Evolutionary conservation across 257 asterid genomes (phyloP).

Genomic region (Solanum pennellii): DNA sequence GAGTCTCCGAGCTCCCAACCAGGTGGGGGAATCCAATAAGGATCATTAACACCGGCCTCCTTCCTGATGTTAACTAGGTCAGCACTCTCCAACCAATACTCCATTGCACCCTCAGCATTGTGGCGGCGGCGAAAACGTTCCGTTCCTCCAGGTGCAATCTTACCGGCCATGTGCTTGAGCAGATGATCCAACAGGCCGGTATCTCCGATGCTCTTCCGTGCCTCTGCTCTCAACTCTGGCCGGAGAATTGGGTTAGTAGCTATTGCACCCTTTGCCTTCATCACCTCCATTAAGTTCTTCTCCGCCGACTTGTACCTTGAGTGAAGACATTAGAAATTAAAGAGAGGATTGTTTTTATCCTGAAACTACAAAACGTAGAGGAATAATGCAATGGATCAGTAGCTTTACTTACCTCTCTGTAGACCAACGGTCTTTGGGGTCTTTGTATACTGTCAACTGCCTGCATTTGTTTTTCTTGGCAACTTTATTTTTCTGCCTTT

Average conservation of each 20-base stretch:
- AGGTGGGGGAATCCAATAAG: conserved; percentile 93
- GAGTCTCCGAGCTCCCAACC: conserved; percentile 94
- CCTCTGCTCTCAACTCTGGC: conserved; percentile 83
- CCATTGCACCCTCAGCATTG: conserved; percentile 96
- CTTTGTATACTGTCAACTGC: conserved; percentile 32
- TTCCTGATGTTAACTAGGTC: conserved; percentile 58
- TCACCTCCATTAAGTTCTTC: conserved; percentile 62
- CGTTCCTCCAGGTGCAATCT: conserved; percentile 67
- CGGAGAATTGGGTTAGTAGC: conserved; percentile 59
- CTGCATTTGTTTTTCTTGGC: conserved; percentile 30
- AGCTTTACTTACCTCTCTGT: conserved; percentile 48
- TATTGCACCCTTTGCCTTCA: conserved; percentile 66
- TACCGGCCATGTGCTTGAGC: conserved; percentile 93
- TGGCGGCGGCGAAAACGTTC: conserved; percentile 76
- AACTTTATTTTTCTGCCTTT: conserved; percentile 29
- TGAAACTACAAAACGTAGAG: not conserved
- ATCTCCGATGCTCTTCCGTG: conserved; percentile 85
- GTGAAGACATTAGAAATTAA: not conserved
- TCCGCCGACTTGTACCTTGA: conserved; percentile 78
- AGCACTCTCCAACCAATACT: conserved; percentile 95
- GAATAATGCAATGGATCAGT: not conserved
- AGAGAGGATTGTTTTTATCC: not conserved
- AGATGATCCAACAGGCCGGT: conserved; percentile 90
- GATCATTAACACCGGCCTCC: conserved; percentile 78
- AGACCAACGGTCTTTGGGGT: conserved; percentile 95